Evolutionary conservation across 2,329 filamentous ascomycete species (phyloP), one percentile per base, ranked within the genome.

Genomic region (Aspergillus viridinutans): DNA sequence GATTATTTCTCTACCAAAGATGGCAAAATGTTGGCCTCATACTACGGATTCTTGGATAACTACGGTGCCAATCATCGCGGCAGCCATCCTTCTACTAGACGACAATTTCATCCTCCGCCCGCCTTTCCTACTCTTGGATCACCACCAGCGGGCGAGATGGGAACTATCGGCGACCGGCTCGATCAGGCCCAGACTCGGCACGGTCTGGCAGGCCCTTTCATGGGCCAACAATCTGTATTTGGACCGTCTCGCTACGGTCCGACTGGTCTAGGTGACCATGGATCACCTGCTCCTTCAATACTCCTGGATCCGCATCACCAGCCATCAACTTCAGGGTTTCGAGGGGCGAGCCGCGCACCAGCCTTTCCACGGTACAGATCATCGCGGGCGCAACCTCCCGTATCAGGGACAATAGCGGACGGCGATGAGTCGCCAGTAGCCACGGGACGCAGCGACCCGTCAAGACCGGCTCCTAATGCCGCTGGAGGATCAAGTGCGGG

Each of bases 1-100:
- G 92, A 97, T 65, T 97, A 97, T 72, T 97, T 94, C 69, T 87
- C 90, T 23, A 91, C 92, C 9, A 97, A 97, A 69, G 92, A 99
- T 68, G 90, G 92, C 61, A 99, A 99, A 77, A 96, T 99, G 90
- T 88, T 94, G n/a, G 90, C 92, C 17, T 97, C 93, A 0, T 94
- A 97, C 71, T 92, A 94, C 67, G 92, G 92, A 2, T 99, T 99
- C 72, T 80, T 97, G 58, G 92, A 97, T 69, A 92, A 96, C 64
- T 99, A 99, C 67, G 85, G 88, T 14, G 84, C 87, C 50, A 90
- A 90, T 65, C 85, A 87, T 3, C 87, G 86, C 1, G 82, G 87
- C 21, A 83, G 84, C 6, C 84, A 85, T 21, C 61, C 68, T 10
- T 55, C 61, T 20, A 62, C 58, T 40, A 69, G 75, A 65, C 82